phyloP scores from a whole-genome alignment of 2,329 filamentous ascomycete species.

The Simplicillium aogashimaense region DNA sequence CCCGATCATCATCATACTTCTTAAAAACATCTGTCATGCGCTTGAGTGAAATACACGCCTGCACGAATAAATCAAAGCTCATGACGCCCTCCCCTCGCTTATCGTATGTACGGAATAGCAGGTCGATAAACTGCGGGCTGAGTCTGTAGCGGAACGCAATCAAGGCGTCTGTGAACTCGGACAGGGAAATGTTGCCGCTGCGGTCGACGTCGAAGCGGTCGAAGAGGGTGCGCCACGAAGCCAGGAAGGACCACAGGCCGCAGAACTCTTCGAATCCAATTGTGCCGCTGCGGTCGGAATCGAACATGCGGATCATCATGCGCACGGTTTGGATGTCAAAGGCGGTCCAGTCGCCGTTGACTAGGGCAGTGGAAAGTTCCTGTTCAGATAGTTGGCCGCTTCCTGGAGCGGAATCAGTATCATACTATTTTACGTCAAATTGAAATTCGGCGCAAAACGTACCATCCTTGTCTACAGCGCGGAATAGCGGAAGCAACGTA shows the following conservation, averaged over 20 bases:
- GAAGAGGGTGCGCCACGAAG: conserved; percentile 88
- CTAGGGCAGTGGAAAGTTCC: conserved; percentile 80
- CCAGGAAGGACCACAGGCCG: conserved; percentile 90
- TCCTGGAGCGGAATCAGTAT: conserved; percentile 28
- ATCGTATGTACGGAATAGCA: conserved; percentile 85
- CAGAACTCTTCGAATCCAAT: conserved; percentile 97
- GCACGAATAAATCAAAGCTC: conserved; percentile 94
- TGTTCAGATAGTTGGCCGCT: conserved; percentile 76
- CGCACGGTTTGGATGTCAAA: conserved; percentile 91
- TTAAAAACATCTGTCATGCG: conserved; percentile 99
- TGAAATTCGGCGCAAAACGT: no score
- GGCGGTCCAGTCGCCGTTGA: conserved; percentile 91
- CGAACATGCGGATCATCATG: conserved; percentile 99
- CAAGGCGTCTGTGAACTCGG: conserved; percentile 84
- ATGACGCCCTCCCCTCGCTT: conserved; percentile 61
- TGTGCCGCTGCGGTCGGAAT: conserved; percentile 77
- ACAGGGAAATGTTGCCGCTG: conserved; percentile 74
- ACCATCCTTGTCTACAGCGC: conserved; percentile 82
- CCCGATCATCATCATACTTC: conserved; percentile 93
- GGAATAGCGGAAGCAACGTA: conserved; percentile 76
- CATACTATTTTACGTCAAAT: no score
- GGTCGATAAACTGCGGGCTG: conserved; percentile 69
- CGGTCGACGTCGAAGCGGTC: conserved; percentile 88
- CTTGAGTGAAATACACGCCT: conserved; percentile 93
- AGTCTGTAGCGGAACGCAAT: conserved; percentile 90